Conservation (phyloP, 139 green algal species). For the Micractinium conductrix region DNA sequence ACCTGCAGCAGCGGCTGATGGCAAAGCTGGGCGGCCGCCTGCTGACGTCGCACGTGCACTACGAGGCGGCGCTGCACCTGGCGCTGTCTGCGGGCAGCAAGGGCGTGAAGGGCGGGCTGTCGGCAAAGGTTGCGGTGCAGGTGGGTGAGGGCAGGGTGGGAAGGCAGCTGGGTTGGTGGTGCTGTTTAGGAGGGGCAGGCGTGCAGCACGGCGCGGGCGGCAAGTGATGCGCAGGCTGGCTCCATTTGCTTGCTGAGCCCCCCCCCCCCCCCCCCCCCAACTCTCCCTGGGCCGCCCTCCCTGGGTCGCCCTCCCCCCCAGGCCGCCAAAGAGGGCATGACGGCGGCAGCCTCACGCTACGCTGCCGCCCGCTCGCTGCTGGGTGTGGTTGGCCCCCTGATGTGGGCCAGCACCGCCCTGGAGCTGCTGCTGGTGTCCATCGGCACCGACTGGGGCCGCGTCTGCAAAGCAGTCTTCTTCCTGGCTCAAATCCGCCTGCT, state of each 20-base stretch:
- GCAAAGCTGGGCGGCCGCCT: constrained; percentile 59
- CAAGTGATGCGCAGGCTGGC: no score
- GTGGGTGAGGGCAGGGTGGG: background rate
- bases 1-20: constrained; percentile 45
- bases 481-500: constrained; percentile 79
- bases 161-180: no score
- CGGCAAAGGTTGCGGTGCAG: constrained; percentile 35
- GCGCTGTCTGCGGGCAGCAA: constrained; percentile 22
- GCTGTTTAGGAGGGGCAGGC: no score
- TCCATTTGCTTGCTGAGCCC: background rate
- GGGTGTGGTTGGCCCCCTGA: constrained; percentile 70
- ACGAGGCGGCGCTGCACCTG: constrained; percentile 57
- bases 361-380: constrained; percentile 66
- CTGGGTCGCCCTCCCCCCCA: background rate
- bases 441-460: constrained; percentile 80
- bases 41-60: constrained; percentile 51
- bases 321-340: constrained; percentile 66
- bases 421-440: constrained; percentile 78
- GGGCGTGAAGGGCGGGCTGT: background rate
- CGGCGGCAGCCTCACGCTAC: constrained; percentile 63
- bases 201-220: no score
- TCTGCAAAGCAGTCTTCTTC: constrained; percentile 76
- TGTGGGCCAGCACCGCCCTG: constrained; percentile 83
- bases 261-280: background rate
- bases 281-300: no score